Conservation (phyloP, 805 yeast genomes). For the Candida maris region DNA sequence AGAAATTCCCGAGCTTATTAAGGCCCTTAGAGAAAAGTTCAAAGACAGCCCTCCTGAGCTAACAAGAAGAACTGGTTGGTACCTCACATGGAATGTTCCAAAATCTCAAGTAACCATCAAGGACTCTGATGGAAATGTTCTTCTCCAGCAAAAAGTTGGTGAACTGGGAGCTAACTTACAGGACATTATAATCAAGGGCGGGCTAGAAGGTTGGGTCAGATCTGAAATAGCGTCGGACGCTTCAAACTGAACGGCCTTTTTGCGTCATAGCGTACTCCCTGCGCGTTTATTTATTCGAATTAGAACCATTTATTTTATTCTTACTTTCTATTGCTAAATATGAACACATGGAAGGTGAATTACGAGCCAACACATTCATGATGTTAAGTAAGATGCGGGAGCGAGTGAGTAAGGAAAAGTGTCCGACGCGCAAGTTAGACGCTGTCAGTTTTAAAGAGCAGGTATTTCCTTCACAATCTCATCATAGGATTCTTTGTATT, state of each 20-base stretch:
- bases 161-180: slow-evolving; percentile 94
- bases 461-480: slow-evolving; percentile 91
- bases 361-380: not conserved
- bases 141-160: slow-evolving; percentile 85
- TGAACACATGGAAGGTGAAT: no score
- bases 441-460: slow-evolving; percentile 30
- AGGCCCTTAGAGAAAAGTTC: slow-evolving; percentile 69
- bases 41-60: slow-evolving; percentile 53
- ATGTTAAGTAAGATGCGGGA: not conserved
- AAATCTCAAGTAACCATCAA: slow-evolving; percentile 75
- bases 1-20: slow-evolving; percentile 86
- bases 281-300: not conserved
- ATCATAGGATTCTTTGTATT: slow-evolving; percentile 88
- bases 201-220: slow-evolving; percentile 97
- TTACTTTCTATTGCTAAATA: no score
- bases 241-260: no score
- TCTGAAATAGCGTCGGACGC: slow-evolving; percentile 44
- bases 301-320: no score
- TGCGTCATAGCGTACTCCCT: not conserved
- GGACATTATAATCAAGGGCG: slow-evolving; percentile 95
- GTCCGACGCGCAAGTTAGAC: not conserved
- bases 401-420: not conserved
- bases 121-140: slow-evolving; percentile 57
- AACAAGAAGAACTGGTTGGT: slow-evolving; percentile 94
- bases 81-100: slow-evolving; percentile 88